Base-by-base conservation (phyloP, 768 basidiomycete species). In the Floccularia luteovirens region DNA sequence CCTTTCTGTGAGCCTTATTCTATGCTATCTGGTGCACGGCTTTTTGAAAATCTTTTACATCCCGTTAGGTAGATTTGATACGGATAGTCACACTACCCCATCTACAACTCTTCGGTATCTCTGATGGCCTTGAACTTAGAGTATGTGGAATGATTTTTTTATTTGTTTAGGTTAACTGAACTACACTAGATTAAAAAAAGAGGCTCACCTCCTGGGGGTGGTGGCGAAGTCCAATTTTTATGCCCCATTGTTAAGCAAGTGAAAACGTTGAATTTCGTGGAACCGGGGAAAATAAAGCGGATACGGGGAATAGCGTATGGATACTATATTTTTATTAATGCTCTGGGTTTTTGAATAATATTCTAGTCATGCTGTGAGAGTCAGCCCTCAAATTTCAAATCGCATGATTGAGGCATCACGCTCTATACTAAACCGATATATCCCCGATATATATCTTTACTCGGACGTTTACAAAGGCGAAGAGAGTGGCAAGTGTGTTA, bases 401-500 rank as follows among this genome's bases (percentile, higher is more conserved):
- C 77, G 96, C 27, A 90, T 98, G 83, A 96, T 99, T 36, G 94
- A 97, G 51, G 77, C 93, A 5, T 80, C 90, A 13, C 81, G 96
- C 27, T 92, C 90, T 2, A 72, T 99, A 17, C 69, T 99, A 31
- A 98, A 97, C 58, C 85, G 92, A 3, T 96, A 88, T 58, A 96
- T 98, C 43, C 94, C 96, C 25, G 96, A 99, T 57, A 92, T 97
- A 21, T 97, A 98, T 62, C 77, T 99, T 27, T 94, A 97, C 58
- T 94, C 96, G 3, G 96, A 99, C 48, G 92, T 97, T 17, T 98
- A 96, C 64, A 94, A 96, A 58, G 93, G 93, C 5, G 88, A 90
- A 13, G 96, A 98, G 46, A 92, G 90, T 48, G 94, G 94, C 60
- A 97, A 91, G 93, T 93, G 49, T 46, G 91, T 64, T 3, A 0